Percentiles rank a stretch among this genome's conserved stretches.
Evolutionary conservation across 2,329 filamentous ascomycete genomes (phyloP).

Genomic region (Ciborinia camelliae): DNA sequence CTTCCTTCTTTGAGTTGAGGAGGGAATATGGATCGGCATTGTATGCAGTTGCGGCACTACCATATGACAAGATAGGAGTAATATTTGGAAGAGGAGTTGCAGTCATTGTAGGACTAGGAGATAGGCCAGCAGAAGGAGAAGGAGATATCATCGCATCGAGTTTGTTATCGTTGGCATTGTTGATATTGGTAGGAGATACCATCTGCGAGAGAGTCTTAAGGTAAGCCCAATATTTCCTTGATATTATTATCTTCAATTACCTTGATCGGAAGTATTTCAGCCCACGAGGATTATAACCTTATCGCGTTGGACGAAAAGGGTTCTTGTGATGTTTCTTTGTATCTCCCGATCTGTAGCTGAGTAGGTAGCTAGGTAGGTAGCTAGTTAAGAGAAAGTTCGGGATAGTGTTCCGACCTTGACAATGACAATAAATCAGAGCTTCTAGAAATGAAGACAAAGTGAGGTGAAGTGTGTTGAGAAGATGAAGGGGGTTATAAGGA

Average conservation of each 20-base stretch:
- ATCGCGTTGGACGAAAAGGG: background rate
- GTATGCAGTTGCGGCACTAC: constrained; percentile 4
- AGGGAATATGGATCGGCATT: constrained; percentile 40
- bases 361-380: background rate
- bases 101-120: background rate
- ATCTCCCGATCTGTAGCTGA: background rate
- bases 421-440: background rate
- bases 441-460: background rate
- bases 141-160: background rate
- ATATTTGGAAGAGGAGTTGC: background rate
- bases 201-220: constrained; percentile 6
- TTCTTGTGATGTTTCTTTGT: background rate
- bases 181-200: background rate
- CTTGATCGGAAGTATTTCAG: background rate
- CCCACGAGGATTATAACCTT: background rate
- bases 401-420: background rate
- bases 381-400: background rate
- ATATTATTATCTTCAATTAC: background rate
- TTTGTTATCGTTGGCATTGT: background rate
- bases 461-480: background rate
- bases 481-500: background rate
- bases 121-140: background rate
- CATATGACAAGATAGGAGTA: background rate
- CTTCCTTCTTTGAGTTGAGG: constrained; percentile 34
- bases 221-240: background rate